phyloP scores from a whole-genome alignment of 768 basidiomycete genomes.

The Phylloporus sp. region DNA sequence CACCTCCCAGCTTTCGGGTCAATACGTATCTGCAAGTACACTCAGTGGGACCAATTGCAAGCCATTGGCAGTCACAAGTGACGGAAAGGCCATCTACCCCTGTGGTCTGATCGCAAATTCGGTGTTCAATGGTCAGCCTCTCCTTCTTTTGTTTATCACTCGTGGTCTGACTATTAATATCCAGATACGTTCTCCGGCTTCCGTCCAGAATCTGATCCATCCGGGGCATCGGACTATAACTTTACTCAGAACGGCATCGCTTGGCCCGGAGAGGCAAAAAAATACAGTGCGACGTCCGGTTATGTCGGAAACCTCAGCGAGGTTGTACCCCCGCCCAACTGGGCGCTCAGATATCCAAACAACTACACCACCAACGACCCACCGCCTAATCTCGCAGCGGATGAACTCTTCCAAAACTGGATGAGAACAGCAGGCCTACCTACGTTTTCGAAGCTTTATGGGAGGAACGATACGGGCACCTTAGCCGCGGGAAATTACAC shows the following conservation, averaged over 20 bases:
- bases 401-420: slow-evolving; percentile 99
- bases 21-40: slow-evolving; percentile 42
- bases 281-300: slow-evolving; percentile 62
- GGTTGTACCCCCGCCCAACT: slow-evolving; percentile 93
- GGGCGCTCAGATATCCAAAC: slow-evolving; percentile 68
- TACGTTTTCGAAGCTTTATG: slow-evolving; percentile 94
- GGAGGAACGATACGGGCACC: slow-evolving; percentile 75
- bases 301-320: slow-evolving; percentile 54
- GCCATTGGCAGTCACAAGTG: slow-evolving; percentile 59
- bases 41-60: slow-evolving; percentile 82
- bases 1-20: slow-evolving; percentile 80
- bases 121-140: slow-evolving; percentile 78
- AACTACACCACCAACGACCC: slow-evolving; percentile 62
- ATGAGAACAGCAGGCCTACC: slow-evolving; percentile 98
- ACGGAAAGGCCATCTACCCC: slow-evolving; percentile 73
- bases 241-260: slow-evolving; percentile 82
- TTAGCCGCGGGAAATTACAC: slow-evolving; percentile 74
- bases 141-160: not conserved
- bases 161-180: not conserved
- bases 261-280: slow-evolving; percentile 94
- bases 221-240: slow-evolving; percentile 50
- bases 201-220: slow-evolving; percentile 39
- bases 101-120: slow-evolving; percentile 98
- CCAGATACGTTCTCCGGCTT: slow-evolving; percentile 79
- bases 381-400: slow-evolving; percentile 66